Conservation (phyloP, 1,139 yeast species). For the Saccharomyces pastorianus region DNA sequence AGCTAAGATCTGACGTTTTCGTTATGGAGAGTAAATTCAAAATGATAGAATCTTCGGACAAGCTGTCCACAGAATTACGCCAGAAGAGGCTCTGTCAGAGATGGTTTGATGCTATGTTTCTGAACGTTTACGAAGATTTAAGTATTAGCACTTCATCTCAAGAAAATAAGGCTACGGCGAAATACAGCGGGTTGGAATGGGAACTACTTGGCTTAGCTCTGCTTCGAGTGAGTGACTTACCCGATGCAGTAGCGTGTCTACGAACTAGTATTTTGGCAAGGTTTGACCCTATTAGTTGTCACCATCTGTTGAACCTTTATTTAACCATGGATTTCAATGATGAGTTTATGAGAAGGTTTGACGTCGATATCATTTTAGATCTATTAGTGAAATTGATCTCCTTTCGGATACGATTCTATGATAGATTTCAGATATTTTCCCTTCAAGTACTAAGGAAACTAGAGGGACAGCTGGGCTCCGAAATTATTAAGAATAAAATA, state of each 20-base stretch:
- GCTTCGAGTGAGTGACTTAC: slow-evolving; percentile 62
- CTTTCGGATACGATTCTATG: slow-evolving; percentile 32
- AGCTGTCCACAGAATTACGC: slow-evolving; percentile 32
- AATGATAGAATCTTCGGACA: slow-evolving; percentile 40
- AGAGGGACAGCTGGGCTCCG: slow-evolving; percentile 24
- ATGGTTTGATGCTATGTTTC: slow-evolving; percentile 82
- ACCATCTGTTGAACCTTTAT: slow-evolving; percentile 30
- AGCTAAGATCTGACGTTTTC: slow-evolving; percentile 71
- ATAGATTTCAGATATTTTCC: slow-evolving; percentile 27
- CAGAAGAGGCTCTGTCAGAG: slow-evolving; percentile 81
- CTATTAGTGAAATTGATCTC: slow-evolving; percentile 27
- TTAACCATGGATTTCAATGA: slow-evolving; percentile 13
- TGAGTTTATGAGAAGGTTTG: slow-evolving; percentile 14
- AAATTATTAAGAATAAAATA: slow-evolving; percentile 30
- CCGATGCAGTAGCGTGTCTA: slow-evolving; percentile 73
- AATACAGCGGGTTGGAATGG: slow-evolving; percentile 84
- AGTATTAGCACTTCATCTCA: slow-evolving; percentile 55
- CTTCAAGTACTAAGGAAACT: slow-evolving; percentile 25
- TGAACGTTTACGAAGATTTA: slow-evolving; percentile 79
- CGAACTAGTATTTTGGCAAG: slow-evolving; percentile 61
- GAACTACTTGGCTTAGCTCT: slow-evolving; percentile 79
- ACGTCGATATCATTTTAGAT: slow-evolving; percentile 27
- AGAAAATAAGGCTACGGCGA: slow-evolving; percentile 38
- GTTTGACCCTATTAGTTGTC: slow-evolving; percentile 53
- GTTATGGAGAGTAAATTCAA: slow-evolving; percentile 66